Evolutionary conservation across 2,329 filamentous ascomycete genomes (phyloP).

Genomic region (Calonectria montana): DNA sequence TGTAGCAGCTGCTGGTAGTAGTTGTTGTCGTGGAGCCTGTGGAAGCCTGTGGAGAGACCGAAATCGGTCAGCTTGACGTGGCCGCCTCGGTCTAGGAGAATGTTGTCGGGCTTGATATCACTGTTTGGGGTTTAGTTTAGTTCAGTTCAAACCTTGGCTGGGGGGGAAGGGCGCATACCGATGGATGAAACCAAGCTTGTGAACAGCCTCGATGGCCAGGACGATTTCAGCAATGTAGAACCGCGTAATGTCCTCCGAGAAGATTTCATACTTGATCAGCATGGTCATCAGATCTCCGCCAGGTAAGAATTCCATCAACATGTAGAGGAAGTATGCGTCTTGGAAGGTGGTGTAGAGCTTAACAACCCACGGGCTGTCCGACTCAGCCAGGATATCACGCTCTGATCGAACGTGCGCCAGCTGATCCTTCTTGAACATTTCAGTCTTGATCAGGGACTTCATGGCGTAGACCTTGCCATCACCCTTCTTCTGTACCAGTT

Average conservation of each 20-base stretch:
- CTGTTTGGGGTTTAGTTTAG: slow-evolving; percentile 57
- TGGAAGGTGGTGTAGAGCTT: slow-evolving; percentile 99
- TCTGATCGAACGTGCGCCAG: slow-evolving; percentile 97
- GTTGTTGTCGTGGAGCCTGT: slow-evolving; percentile 96
- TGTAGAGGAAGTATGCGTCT: slow-evolving; percentile 94
- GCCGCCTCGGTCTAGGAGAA: slow-evolving; percentile 91
- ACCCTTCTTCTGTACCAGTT: slow-evolving; percentile 94
- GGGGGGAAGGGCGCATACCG: slow-evolving; percentile 70
- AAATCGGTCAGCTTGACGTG: slow-evolving; percentile 99
- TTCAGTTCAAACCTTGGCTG: not conserved
- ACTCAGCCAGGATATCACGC: slow-evolving; percentile 96
- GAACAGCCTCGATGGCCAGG: slow-evolving; percentile 97
- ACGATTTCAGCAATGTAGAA: slow-evolving; percentile 99
- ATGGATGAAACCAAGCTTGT: slow-evolving; percentile 98
- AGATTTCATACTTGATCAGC: slow-evolving; percentile 99
- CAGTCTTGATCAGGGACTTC: slow-evolving; percentile 97
- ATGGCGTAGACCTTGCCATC: slow-evolving; percentile 98
- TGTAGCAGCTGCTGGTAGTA: slow-evolving; percentile 98
- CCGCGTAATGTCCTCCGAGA: slow-evolving; percentile 96
- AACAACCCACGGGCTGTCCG: slow-evolving; percentile 99
- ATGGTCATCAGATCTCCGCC: slow-evolving; percentile 99
- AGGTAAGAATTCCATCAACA: slow-evolving; percentile 99
- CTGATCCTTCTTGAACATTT: slow-evolving; percentile 99
- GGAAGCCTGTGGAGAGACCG: slow-evolving; percentile 96
- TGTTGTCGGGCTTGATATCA: slow-evolving; percentile 99